phyloP scores from a whole-genome alignment of 2,329 filamentous ascomycete genomes.

The Cylindrodendrum hubeiense region DNA sequence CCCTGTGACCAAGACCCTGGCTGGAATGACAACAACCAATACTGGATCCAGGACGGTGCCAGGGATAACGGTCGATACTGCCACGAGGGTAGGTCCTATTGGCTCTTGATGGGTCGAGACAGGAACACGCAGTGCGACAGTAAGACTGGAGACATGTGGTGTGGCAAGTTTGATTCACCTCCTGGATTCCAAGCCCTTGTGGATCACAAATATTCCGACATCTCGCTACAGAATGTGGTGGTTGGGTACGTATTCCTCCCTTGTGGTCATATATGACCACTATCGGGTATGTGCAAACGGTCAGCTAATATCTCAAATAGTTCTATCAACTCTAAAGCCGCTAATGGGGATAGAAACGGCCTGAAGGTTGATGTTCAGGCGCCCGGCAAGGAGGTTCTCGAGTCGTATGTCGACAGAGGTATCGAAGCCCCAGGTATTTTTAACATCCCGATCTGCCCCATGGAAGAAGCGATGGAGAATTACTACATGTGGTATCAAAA shows the following conservation, averaged over 20 bases:
- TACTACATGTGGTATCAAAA: conserved; percentile 20
- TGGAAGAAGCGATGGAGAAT: conserved; percentile 29
- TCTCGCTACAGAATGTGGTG: conserved; percentile 19
- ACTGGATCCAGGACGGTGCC: conserved; percentile 3
- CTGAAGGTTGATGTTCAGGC: conserved; percentile 21
- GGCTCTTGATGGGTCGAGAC: conserved; percentile 18
- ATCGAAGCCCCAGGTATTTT: conserved; percentile 28
- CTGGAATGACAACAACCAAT: conserved; percentile 14
- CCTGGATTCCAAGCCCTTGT: conserved; percentile 20
- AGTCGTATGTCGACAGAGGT: conserved; percentile 17
- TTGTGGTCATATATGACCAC: no score
- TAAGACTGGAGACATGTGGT: conserved; percentile 14
- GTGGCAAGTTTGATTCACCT: conserved; percentile 16
- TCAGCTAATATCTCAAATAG: neutral
- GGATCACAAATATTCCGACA: conserved; percentile 22
- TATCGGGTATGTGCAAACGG: accelerated
- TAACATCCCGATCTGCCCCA: conserved; percentile 26
- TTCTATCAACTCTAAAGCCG: conserved; percentile 25
- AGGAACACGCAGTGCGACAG: conserved; percentile 7
- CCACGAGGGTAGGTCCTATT: conserved; percentile 18
- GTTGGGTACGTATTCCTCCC: conserved; percentile 1
- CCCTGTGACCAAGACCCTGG: conserved; percentile 27
- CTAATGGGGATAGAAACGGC: conserved; percentile 27
- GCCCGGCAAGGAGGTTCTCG: conserved; percentile 19
- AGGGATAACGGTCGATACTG: conserved; percentile 19